Evolutionary conservation across 768 basidiomycete genomes (phyloP), one percentile per base, ranked within the genome.

Genomic region (Symmetrospora coprosmae): DNA sequence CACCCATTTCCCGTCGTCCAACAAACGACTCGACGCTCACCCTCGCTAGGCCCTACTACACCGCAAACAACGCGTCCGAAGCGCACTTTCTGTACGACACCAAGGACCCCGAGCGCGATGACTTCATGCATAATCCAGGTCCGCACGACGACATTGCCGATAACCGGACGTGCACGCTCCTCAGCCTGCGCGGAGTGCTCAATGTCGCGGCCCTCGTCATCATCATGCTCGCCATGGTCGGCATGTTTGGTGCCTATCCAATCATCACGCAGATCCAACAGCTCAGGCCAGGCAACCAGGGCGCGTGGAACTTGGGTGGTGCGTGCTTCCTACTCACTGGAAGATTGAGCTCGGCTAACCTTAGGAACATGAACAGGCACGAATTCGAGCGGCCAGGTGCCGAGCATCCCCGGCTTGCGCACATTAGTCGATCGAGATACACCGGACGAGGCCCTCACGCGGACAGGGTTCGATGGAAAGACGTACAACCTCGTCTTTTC

Each of bases 191-290:
- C 72, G 92, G 92, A 1, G 84, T 87, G 80, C 73, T 78, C 30
- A 96, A 96, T 70, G 77, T 79, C n/a, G 75, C 78, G 13, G 83
- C 82, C 30, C 78, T 96, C 23, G 63, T 87, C 66, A 52, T 86
- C 58, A 77, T 96, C 61, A 73, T 84, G 33, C 65, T 76, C 6
- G 82, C 80, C 30, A 75, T 94, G 47, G 72, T 94, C 64, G 79
- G 78, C 17, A 78, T 96, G 16, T 96, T 94, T 67, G 84, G 83
- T 19, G 89, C 85, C 31, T 94, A 86, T 68, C 92, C 92, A 13
- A 81, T 94, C 69, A 80, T 88, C 61, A 74, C 77, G 50, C 79
- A 79, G 64, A 79, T 78, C 68, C 66, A 71, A 2, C 69, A 76
- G 51, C 39, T 50, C n/a, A n/a, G 2, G 38, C 37, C 30, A 50